Base-by-base conservation (phyloP, 2,329 filamentous ascomycete genomes). In the Cladophialophora yegresii region DNA sequence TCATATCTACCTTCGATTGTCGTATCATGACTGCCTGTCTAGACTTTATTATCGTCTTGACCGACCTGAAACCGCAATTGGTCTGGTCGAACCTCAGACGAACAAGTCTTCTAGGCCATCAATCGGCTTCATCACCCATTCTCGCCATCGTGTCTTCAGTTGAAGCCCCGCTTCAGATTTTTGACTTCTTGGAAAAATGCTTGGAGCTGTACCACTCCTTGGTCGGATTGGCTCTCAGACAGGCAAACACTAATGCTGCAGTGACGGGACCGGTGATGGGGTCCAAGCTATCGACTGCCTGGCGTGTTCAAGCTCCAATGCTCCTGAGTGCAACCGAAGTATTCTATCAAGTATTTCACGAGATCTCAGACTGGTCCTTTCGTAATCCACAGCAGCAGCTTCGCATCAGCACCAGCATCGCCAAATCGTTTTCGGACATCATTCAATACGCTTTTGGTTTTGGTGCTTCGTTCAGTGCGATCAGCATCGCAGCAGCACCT, bases 81-180 rank as follows among this genome's bases (percentile, higher is more conserved):
- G 87, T 96, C 5, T 98, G 95, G 93, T 92, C 93, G 3, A 91
- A 93, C 74, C 84, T 99, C 71, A 87, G 89, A 3, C 87, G 91
- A 63, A 96, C 91, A 75, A 87, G 88, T 67, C 80, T 99, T 20
- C 82, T 99, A 53, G 89, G 90, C 70, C 85, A 87, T 5, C 88
- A 92, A 69, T 88, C 90, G 9, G 88, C 88, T 67, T 88, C 88
- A 13, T 91, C 92, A 10, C 88, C 89, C 66, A 83, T 99, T 66
- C 86, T 88, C 45, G 87, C 87, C 56, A 87, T 98, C 58, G 85
- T 96, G 2, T 90, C 90, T n/a, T 88, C 87, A 26, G 85, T 92
- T 2, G 95, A 99, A 73, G 84, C 96, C 62, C 86, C 90, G 2
- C 83, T 85, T 4, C 89, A 89, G 58, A 85, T 88, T 59, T 96